Evolutionary conservation across 371 early-diverging fungal species (phyloP), one percentile per base, ranked within the genome.

Genomic region (Zychaea mexicana): DNA sequence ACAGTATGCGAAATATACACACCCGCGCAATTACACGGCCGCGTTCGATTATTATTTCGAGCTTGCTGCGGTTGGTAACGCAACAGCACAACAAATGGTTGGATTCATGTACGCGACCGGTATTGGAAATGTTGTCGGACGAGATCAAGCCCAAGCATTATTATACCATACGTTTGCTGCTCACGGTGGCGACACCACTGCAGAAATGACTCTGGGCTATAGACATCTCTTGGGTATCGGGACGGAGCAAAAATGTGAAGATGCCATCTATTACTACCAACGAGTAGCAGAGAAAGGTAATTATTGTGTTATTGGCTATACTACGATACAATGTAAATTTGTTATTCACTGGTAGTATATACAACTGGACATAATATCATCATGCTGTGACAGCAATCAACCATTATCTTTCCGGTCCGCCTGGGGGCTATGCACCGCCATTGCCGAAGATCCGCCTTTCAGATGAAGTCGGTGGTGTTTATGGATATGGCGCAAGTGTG

Each of bases 81-180:
- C 93, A 5, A 85, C 89, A 4, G 97, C 94, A 15, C 98, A 95
- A 68, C 89, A 93, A 33, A 90, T 91, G 83, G 71, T 96, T 6
- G 98, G 96, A 7, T 85, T 94, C 61, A 87, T 95, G 76, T 90
- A 95, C 72, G 88, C 97, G 2, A 93, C 96, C 0, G 97, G 96
- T 1, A 68, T 97, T 36, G 97, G 96, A 10, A 76, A 86, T 52
- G 80, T 73, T 3, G 89, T 88, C 12, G 70, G 83, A 67, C 61
- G 86, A 15, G 85, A 89, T 65, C 87, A 88, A 65, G 88, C 83
- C 22, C 77, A 82, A 77, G 93, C 94, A 8, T 66, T 91, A 7
- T 66, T 96, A 10, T 94, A 96, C 70, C 89, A 89, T 59, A 90
- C 90, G 13, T 91, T 97, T 79, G 94, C 98, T 1, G 94, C 96